These are phyloP conservation scores for Cryptosporidium xiaoi DNA, from an alignment of 169 alveolate species.

Conservation along the genomic window DNA sequence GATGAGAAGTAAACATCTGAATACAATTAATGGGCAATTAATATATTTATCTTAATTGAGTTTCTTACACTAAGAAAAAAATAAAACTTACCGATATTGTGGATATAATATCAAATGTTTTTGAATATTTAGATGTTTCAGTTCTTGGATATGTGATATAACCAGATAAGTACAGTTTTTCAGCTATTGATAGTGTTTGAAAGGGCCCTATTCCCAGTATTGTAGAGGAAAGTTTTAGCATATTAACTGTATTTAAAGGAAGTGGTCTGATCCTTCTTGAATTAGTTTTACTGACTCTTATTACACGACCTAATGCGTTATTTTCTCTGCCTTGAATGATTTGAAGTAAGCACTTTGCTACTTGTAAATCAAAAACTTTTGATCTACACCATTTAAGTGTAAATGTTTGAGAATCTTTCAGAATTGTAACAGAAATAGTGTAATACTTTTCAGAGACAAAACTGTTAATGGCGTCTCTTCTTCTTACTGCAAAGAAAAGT, in stretches of 20 bases:
- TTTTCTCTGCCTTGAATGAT: constrained; percentile 24
- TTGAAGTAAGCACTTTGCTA: constrained; percentile 35
- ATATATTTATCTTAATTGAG: neutral
- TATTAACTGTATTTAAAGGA: constrained; percentile 92
- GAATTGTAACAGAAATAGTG: constrained; percentile 77
- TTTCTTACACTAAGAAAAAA: neutral
- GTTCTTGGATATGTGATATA: constrained; percentile 96
- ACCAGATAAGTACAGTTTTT: constrained; percentile 92
- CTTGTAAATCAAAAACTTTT: constrained; percentile 83
- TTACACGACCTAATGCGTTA: constrained; percentile 76
- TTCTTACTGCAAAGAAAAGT: constrained; percentile 93
- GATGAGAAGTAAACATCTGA: constrained; percentile 75
- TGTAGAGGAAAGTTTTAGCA: constrained; percentile 92
- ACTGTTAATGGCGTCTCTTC: constrained; percentile 91
- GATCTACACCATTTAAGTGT: constrained; percentile 83
- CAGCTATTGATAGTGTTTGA: constrained; percentile 94
- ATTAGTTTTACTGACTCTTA: constrained; percentile 53
- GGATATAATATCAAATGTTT: constrained; percentile 85
- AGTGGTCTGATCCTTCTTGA: constrained; percentile 85
- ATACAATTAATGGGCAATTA: constrained; percentile 22
- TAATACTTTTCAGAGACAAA: constrained; percentile 92
- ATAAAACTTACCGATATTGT: constrained; percentile 62
- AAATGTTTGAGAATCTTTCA: constrained; percentile 69
- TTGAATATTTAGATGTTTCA: constrained; percentile 91
- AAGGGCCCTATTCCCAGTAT: constrained; percentile 92